A percentile compares a stretch with the other conserved stretches of the same genome.
phyloP scores from a whole-genome alignment of 2,329 filamentous ascomycete genomes.

The Fusarium incarnatum region DNA sequence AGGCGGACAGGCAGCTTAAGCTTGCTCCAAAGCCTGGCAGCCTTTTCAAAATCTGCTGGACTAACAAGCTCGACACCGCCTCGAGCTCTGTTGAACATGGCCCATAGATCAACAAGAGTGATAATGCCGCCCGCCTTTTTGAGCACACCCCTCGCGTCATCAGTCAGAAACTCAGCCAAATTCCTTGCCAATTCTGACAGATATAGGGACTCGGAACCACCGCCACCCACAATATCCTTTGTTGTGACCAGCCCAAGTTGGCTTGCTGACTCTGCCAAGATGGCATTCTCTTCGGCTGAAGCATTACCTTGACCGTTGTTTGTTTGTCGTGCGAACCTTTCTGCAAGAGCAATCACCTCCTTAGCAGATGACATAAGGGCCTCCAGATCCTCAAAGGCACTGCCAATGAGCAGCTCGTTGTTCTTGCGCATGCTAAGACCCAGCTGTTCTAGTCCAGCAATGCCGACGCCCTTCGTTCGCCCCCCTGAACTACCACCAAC shows the following conservation, averaged over 20 bases:
- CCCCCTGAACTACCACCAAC: conserved; percentile 44
- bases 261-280: conserved; percentile 81
- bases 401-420: conserved; percentile 92
- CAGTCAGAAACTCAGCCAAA: conserved; percentile 87
- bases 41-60: conserved; percentile 90
- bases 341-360: conserved; percentile 92
- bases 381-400: conserved; percentile 94
- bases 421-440: conserved; percentile 88
- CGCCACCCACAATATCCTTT: conserved; percentile 89
- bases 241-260: conserved; percentile 92
- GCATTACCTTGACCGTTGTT: conserved; percentile 69
- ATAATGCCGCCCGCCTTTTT: conserved; percentile 87
- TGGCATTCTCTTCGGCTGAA: conserved; percentile 75
- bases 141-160: conserved; percentile 82
- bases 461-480: conserved; percentile 77
- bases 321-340: conserved; percentile 80
- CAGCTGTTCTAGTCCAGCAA: conserved; percentile 90
- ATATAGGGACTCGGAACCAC: conserved; percentile 83
- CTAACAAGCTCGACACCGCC: conserved; percentile 95
- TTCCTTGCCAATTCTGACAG: conserved; percentile 87
- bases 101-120: conserved; percentile 90
- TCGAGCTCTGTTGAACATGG: conserved; percentile 91
- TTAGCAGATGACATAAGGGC: conserved; percentile 98
- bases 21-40: conserved; percentile 87
- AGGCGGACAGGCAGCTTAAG: conserved; percentile 87